Percentiles rank a stretch among this genome's conserved stretches.
phyloP scores from a whole-genome alignment of 257 asterid species.

The Fraxinus anomala region DNA sequence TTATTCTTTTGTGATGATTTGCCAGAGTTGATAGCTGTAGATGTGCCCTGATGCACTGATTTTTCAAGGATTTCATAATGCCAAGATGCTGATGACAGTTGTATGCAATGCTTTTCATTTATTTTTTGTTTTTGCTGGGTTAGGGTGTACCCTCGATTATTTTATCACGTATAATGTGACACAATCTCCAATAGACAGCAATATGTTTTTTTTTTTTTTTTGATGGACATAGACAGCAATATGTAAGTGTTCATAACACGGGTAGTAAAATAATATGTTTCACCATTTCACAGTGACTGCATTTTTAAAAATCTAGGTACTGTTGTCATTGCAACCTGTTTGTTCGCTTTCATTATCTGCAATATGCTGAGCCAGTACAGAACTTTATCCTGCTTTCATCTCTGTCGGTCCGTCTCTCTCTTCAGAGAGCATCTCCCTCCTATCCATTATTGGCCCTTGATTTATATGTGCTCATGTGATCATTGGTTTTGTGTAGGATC shows the following conservation, averaged over 20 bases:
- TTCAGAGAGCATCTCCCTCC: slow-evolving; percentile 3
- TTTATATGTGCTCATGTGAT: slow-evolving; percentile 21
- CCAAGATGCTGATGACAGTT: too few species aligned
- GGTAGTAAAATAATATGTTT: not conserved
- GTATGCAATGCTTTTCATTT: too few species aligned
- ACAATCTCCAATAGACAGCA: not conserved
- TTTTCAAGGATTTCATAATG: too few species aligned
- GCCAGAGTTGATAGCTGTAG: not conserved
- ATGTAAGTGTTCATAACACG: not conserved
- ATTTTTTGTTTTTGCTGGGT: too few species aligned
- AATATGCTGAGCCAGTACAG: slow-evolving; percentile 10
- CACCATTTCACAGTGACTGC: not conserved
- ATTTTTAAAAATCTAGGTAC: slow-evolving; percentile 21
- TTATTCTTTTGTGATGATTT: not conserved
- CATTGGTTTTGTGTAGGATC: slow-evolving; percentile 52
- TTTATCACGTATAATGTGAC: not conserved
- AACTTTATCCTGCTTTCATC: slow-evolving; percentile 14
- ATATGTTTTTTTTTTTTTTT: too few species aligned
- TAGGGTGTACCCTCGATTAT: too few species aligned
- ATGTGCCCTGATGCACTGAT: not conserved
- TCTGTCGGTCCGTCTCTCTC: slow-evolving; percentile 15
- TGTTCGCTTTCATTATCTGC: slow-evolving; percentile 18
- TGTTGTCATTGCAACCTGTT: not conserved
- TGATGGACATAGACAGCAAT: not conserved
- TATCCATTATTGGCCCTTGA: slow-evolving; percentile 4